Evolutionary conservation across 176 grass and related monocot species (phyloP).

Genomic region (Elaeis guineensis): DNA sequence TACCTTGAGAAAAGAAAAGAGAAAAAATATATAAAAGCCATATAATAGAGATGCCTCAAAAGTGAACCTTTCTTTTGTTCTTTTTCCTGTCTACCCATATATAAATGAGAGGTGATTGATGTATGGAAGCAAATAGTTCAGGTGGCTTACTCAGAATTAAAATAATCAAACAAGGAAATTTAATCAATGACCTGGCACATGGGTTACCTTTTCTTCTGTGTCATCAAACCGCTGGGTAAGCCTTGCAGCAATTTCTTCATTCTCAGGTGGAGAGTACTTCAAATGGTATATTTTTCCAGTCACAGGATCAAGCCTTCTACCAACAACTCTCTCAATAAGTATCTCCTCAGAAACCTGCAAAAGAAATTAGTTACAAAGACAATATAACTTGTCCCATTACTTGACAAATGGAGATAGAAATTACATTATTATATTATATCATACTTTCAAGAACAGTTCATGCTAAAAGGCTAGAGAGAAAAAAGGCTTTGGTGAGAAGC

Average conservation of each 20-base stretch:
- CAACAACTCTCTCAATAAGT: conserved; percentile 90
- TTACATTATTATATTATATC: too few relatives aligned
- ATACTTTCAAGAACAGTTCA: too few relatives aligned
- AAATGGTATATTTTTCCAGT: conserved; percentile 98
- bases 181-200: not conserved
- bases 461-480: too few relatives aligned
- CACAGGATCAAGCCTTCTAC: conserved; percentile 74
- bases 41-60: not conserved
- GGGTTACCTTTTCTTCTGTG: conserved; percentile 96
- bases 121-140: too few relatives aligned
- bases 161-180: too few relatives aligned
- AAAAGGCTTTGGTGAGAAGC: too few relatives aligned
- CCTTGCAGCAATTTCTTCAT: conserved; percentile 81
- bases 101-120: too few relatives aligned
- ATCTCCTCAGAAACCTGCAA: conserved; percentile 67
- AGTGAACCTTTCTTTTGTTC: too few relatives aligned
- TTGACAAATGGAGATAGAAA: too few relatives aligned
- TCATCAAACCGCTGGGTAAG: conserved; percentile 94
- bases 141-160: too few relatives aligned
- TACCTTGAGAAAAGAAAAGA: conserved; percentile 37
- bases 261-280: conserved; percentile 86
- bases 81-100: too few relatives aligned
- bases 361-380: not conserved
- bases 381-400: too few relatives aligned
- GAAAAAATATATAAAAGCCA: conserved; percentile 1